Conservation (phyloP, 2,329 filamentous ascomycete genomes). For the Zelopaecilomyces penicillatus region DNA sequence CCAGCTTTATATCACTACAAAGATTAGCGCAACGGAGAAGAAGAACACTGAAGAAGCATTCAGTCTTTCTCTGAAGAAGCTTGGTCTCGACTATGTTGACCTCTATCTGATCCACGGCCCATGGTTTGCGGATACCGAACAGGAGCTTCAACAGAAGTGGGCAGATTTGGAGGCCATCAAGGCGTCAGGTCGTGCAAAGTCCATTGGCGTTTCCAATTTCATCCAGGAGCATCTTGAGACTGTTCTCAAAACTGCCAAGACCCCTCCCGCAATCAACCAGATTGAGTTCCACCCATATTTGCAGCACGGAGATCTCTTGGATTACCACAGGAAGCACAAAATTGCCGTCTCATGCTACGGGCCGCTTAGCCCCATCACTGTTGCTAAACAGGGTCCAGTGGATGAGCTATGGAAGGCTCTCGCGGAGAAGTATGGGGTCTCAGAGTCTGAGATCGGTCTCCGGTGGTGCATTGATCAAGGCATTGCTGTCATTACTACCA, state of each 20-base stretch:
- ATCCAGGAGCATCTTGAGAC: constrained; percentile 45
- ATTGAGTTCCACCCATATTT: constrained; percentile 74
- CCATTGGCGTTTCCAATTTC: constrained; percentile 76
- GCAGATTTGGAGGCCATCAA: constrained; percentile 57
- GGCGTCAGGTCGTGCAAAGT: constrained; percentile 53
- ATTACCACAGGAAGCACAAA: constrained; percentile 47
- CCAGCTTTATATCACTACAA: constrained; percentile 61
- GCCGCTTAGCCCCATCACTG: constrained; percentile 43
- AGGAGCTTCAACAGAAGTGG: constrained; percentile 51
- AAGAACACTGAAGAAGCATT: constrained; percentile 43
- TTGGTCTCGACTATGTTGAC: constrained; percentile 64
- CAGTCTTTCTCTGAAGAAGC: constrained; percentile 51
- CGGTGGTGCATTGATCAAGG: constrained; percentile 54
- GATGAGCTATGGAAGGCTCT: constrained; percentile 42
- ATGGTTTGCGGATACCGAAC: constrained; percentile 40
- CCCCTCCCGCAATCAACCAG: constrained; percentile 66
- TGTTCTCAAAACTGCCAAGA: constrained; percentile 48
- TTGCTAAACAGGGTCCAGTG: constrained; percentile 43
- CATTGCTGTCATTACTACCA: constrained; percentile 51
- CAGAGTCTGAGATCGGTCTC: constrained; percentile 46
- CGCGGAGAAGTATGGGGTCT: constrained; percentile 50
- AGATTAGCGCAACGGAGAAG: constrained; percentile 36
- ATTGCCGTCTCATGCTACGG: constrained; percentile 51
- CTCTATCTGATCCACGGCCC: constrained; percentile 58
- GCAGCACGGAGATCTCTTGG: constrained; percentile 52